Evolutionary conservation across 805 yeast species (phyloP), one percentile per base, ranked within the genome.

Genomic region (Candida methanosorbosa): DNA sequence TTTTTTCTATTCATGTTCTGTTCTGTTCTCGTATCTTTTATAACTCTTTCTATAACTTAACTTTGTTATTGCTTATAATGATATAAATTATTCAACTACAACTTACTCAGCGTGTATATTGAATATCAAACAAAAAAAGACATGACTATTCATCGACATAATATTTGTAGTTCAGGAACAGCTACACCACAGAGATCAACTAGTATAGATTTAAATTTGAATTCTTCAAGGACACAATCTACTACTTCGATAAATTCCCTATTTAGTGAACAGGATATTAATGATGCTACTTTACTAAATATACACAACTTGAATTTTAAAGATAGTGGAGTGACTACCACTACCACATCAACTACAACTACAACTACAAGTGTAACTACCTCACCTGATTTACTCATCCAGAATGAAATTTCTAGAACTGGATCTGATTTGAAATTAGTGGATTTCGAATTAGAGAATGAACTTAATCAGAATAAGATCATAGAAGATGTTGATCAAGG

Each of bases 121-220:
- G n/a, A n/a, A n/a, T n/a, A n/a, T n/a, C n/a, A n/a, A n/a, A n/a
- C n/a, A n/a, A n/a, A n/a, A n/a, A n/a, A n/a, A 21, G 8, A 25
- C 12, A 46, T 50, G 54, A 43, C 51, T 30, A 48, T 46, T 14
- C 51, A 48, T 34, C 39, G 44, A n/a, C 45, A 44, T 27, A 39
- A 30, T 29, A 9, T 44, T 13, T 16, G 23, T 8, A 11, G 23
- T 11, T 21, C 23, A 8, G 11, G 11, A 8, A 21, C 23, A 21
- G 23, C 23, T 11, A 21, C 23, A 8, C 23, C 23, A 21, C 23
- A 21, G 23, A 21, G 23, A 11, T 21, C 23, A 9, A 9, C 23
- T 11, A 21, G 23, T 11, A 9, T 11, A 8, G 23, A 21, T 21
- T 21, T 21, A 21, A 21, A 21, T 21, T 21, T 21, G 11, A 21